Evolutionary conservation across 495 filamentous ascomycete genomes (phyloP).

Genomic region (Neurospora sp.): DNA sequence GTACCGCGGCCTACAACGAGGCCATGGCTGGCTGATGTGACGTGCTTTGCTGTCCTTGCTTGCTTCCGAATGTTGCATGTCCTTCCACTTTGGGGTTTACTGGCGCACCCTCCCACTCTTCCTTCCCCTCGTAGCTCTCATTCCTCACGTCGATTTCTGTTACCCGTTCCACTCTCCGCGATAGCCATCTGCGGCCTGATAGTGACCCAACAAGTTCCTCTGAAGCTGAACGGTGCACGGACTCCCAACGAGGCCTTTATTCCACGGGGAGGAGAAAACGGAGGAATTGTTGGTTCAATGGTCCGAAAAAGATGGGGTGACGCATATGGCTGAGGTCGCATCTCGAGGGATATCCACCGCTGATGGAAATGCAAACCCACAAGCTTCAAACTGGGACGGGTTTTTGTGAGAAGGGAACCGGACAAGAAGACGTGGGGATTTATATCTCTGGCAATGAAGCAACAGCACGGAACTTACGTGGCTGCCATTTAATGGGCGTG

Average conservation of each 20-base stretch:
- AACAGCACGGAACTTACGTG: constrained; percentile 18
- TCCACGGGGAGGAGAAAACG: not conserved
- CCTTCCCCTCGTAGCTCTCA: constrained; percentile 3
- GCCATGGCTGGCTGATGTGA: constrained; percentile 5
- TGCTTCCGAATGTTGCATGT: constrained; percentile 1
- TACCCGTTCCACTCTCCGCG: constrained; percentile 2
- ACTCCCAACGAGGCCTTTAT: not conserved
- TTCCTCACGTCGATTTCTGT: constrained; percentile 11
- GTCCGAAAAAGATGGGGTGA: not conserved
- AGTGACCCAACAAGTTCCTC: constrained; percentile 7
- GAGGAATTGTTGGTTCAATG: not conserved
- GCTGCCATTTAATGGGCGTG: constrained; percentile 16
- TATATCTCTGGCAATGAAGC: constrained; percentile 12
- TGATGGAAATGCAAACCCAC: not conserved
- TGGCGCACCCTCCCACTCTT: constrained; percentile 3
- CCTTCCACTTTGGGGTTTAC: constrained; percentile 4
- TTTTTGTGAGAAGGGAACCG: not conserved
- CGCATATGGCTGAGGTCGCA: not conserved
- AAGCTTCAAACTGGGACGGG: not conserved
- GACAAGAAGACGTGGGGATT: constrained; percentile 7
- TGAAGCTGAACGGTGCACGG: constrained; percentile 3
- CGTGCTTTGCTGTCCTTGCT: constrained; percentile 12
- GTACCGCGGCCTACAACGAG: not conserved
- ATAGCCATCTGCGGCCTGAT: constrained; percentile 18
- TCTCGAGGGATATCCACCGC: not conserved